A percentile compares a stretch with the other conserved stretches of the same genome.
phyloP scores from a whole-genome alignment of 306 rosid species.

The Erythrophleum fordii region DNA sequence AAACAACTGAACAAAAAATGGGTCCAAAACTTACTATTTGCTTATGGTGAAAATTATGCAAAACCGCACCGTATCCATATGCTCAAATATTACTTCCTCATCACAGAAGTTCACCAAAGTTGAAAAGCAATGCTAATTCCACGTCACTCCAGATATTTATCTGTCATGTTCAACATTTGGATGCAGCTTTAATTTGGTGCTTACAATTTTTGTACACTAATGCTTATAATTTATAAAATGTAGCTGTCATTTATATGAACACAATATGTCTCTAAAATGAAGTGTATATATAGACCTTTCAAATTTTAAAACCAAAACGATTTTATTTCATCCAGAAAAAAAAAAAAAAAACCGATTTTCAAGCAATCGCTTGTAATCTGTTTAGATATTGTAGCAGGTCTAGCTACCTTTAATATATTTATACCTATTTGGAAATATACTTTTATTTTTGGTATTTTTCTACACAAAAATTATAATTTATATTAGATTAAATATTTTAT shows the following conservation, averaged over 20 bases:
- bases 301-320: neutral
- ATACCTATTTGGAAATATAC: too few species aligned
- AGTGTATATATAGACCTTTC: neutral
- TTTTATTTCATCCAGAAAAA: too few species aligned
- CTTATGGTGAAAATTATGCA: neutral
- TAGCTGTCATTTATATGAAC: neutral
- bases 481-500: too few species aligned
- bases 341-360: too few species aligned
- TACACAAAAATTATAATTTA: too few species aligned
- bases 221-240: neutral
- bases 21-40: too few species aligned
- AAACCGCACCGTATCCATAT: neutral
- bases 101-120: neutral
- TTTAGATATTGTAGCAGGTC: too few species aligned
- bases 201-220: too few species aligned
- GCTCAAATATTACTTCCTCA: neutral
- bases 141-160: neutral
- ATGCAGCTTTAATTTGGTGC: neutral
- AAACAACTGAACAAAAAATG: too few species aligned
- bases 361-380: neutral
- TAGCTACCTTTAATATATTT: too few species aligned
- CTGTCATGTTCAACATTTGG: too few species aligned
- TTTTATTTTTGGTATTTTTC: too few species aligned
- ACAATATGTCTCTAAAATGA: neutral
- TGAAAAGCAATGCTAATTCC: neutral